Evolutionary conservation across 306 rosid genomes (phyloP).

Genomic region (Pyrus bretschneideri): DNA sequence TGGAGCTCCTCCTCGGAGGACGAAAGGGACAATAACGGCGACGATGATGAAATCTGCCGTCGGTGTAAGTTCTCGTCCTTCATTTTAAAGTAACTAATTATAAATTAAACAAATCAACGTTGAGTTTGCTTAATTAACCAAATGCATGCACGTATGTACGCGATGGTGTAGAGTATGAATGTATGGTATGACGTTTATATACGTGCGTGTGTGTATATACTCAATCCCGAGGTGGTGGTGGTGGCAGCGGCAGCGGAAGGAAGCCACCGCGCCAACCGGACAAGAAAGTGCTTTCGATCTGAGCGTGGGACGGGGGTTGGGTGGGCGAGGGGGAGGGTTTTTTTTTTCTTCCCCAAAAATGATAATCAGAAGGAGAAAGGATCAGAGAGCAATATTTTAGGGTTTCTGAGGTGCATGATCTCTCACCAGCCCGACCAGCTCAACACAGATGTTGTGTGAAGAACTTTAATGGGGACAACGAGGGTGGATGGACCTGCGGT

Average conservation of each 20-base stretch:
- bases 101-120: not conserved
- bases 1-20: constrained; percentile 39
- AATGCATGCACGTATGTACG: not conserved
- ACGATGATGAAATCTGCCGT: not conserved
- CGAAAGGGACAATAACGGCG: constrained; percentile 5
- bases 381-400: not conserved
- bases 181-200: not conserved
- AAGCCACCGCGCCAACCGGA: constrained; percentile 1
- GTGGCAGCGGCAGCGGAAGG: constrained; percentile 2
- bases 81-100: not conserved
- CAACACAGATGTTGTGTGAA: not conserved
- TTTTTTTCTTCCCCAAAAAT: not conserved
- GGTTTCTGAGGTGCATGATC: not conserved
- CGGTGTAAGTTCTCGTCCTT: not conserved
- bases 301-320: not conserved
- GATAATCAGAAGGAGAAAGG: not conserved
- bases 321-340: not conserved
- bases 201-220: not conserved
- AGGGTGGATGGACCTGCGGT: constrained; percentile 1
- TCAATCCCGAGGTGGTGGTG: not conserved
- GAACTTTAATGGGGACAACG: constrained; percentile 21
- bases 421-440: constrained; percentile 32
- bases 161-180: not conserved
- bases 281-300: not conserved
- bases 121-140: not conserved